phyloP scores from a whole-genome alignment of 768 basidiomycete species.

The Panellus pusillus region DNA sequence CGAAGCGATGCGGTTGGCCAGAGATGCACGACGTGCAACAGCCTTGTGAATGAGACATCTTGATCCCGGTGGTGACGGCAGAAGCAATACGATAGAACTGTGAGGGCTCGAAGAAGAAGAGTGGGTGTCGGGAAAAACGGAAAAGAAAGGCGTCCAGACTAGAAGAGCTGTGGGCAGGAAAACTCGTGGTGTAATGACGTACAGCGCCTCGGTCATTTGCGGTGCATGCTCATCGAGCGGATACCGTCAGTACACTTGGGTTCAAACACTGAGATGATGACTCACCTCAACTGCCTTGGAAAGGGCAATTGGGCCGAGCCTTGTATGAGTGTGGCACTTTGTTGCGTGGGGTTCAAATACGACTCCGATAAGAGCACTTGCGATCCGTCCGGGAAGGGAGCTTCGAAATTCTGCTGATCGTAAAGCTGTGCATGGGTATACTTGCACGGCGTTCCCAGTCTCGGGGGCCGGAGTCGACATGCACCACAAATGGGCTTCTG shows the following conservation, averaged over 20 bases:
- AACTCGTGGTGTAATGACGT: too few relatives aligned
- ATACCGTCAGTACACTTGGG: too few relatives aligned
- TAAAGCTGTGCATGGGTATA: neutral
- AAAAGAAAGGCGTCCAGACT: neutral
- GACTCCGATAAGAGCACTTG: neutral
- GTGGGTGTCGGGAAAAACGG: neutral
- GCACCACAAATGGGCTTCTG: neutral
- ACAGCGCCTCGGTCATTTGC: too few relatives aligned
- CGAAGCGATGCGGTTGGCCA: conserved; percentile 10
- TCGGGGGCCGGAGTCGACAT: conserved; percentile 5
- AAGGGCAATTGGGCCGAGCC: too few relatives aligned
- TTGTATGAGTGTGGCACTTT: too few relatives aligned
- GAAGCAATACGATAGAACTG: neutral
- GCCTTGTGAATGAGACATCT: neutral
- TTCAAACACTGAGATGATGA: too few relatives aligned
- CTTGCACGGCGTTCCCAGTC: neutral
- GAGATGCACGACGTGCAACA: conserved; percentile 5
- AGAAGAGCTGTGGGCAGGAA: neutral
- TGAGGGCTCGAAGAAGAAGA: neutral
- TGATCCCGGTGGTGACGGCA: neutral
- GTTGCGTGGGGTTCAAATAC: neutral
- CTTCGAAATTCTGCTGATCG: neutral
- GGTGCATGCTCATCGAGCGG: neutral
- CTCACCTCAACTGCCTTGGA: too few relatives aligned
- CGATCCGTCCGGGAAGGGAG: neutral